Evolutionary conservation across 257 asterid genomes (phyloP), one percentile per base, ranked within the genome.

Genomic region (Knoxia roxburghii): DNA sequence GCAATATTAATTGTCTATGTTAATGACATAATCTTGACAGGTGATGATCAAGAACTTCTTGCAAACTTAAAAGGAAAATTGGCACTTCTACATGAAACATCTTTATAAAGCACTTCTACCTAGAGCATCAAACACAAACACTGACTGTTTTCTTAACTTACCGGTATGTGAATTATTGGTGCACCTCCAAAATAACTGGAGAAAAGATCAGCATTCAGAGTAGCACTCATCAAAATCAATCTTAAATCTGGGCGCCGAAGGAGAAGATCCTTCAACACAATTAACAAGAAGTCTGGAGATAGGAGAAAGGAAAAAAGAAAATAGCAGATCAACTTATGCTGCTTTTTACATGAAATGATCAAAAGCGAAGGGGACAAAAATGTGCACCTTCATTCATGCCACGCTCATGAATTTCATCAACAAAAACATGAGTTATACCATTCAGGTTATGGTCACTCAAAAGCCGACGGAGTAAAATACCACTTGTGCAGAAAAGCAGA

Each of bases 371-470:
- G 29, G 8, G 29, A 53, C 67, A 62, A 26, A 53, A 33, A 69
- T 41, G 68, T 75, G 75, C 73, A 94, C 99, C 99, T 94, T 94
- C 99, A 85, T 94, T 94, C 97, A 94, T 94, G 80, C 99, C 99
- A 43, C 99, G 87, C 82, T 94, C 99, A 45, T 94, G 99, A 78
- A 94, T 94, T 75, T 94, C 99, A 85, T 94, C 99, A 68, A 94
- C 97, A 72, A 94, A 88, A 64, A 90, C 91, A 81, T 94, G 97
- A 64, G 96, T 94, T 68, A 88, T 61, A 20, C 96, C 99, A 62
- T 83, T 86, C 72, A 94, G 84, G 72, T 88, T 94, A 70, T 83
- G 89, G 77, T 94, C 99, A 83, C 88, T 85, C 87, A 94, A 83
- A 55, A 94, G 92, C 74, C 99, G 84, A 21, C 99, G 95, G 35